Base-by-base conservation (phyloP, 2,329 filamentous ascomycete species). In the Juglanconis sp. region DNA sequence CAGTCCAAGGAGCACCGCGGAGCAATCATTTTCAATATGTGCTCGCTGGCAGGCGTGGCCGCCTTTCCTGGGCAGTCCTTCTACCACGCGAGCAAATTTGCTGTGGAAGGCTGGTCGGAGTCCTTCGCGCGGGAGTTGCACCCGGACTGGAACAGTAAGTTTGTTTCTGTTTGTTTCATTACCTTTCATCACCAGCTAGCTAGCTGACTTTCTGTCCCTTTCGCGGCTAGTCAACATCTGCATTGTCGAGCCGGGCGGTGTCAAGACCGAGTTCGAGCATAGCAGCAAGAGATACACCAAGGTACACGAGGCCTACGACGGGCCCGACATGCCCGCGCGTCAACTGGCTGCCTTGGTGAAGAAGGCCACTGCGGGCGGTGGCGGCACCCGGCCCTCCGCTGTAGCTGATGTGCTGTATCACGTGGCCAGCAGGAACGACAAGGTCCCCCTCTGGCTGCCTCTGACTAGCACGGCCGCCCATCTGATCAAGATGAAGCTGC, bases 1-100 rank as follows among this genome's bases (percentile, higher is more conserved):
- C 65, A 69, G n/a, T 63, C 64, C 48, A 68, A 68, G 48, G 53
- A 64, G 8, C 56, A 59, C 9, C 49, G 40, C 4, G 56, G 56
- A 4, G 56, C 72, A 36, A 77, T 75, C 7, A 61, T 66, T 17
- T 60, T 68, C 54, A 65, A 67, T 15, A 60, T 68, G 0, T 64
- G 62, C 1, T 68, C 66, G 2, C 32, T 68, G 1, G 66, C 61
- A 1, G 66, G 67, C 1, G 53, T 61, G 30, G 47, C 59, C 32
- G 66, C 52, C 2, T 63, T 68, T 1, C 60, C 67, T 3, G 66
- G 67, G 3, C 65, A 65, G 31, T 56, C 66, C 1, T 68, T 64
- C 57, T 68, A 68, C 59, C 64, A 67, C 36, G 66, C 67, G 1
- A 63, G 64, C 10, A 68, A 68, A 17, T 68, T 67, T 53, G 67